Percentiles rank a stretch among this genome's conserved stretches.
Evolutionary conservation across 352 stramenopile species (phyloP).

Genomic region (Pythium sukuiense): DNA sequence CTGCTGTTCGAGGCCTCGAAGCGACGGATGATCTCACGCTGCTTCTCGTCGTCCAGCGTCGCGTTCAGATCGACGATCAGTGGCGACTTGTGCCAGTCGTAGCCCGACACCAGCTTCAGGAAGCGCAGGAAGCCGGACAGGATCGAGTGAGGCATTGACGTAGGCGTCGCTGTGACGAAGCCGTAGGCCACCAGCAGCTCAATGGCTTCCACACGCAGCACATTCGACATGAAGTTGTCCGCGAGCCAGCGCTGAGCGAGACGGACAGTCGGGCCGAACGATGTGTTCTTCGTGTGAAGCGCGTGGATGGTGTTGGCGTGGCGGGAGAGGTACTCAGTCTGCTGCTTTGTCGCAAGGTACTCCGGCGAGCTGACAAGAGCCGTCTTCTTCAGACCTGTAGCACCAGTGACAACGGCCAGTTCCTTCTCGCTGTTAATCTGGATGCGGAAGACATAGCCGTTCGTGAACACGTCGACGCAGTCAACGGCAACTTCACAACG

Average conservation of each 20-base stretch:
- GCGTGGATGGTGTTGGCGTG: conserved; percentile 76
- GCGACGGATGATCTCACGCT: conserved; percentile 67
- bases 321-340: conserved; percentile 59
- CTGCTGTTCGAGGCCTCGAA: conserved; percentile 76
- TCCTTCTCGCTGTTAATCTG: conserved; percentile 83
- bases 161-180: conserved; percentile 54
- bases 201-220: conserved; percentile 63
- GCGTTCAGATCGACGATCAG: conserved; percentile 76
- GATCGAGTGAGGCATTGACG: conserved; percentile 66
- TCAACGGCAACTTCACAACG: conserved; percentile 76
- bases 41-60: conserved; percentile 55
- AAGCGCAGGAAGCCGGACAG: conserved; percentile 81
- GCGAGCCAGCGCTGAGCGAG: conserved; percentile 83
- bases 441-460: conserved; percentile 83
- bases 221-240: conserved; percentile 75
- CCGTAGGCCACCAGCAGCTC: conserved; percentile 80
- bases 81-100: conserved; percentile 72
- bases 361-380: conserved; percentile 59
- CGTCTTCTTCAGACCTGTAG: conserved; percentile 53
- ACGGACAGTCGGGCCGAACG: conserved; percentile 76
- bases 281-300: conserved; percentile 76
- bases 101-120: conserved; percentile 66
- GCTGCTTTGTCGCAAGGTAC: conserved; percentile 62
- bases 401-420: conserved; percentile 58
- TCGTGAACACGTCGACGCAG: conserved; percentile 79